These are phyloP conservation scores for Wickerhamiella infanticola DNA, from an alignment of 1,139 yeast species.

Conservation along the genomic window DNA sequence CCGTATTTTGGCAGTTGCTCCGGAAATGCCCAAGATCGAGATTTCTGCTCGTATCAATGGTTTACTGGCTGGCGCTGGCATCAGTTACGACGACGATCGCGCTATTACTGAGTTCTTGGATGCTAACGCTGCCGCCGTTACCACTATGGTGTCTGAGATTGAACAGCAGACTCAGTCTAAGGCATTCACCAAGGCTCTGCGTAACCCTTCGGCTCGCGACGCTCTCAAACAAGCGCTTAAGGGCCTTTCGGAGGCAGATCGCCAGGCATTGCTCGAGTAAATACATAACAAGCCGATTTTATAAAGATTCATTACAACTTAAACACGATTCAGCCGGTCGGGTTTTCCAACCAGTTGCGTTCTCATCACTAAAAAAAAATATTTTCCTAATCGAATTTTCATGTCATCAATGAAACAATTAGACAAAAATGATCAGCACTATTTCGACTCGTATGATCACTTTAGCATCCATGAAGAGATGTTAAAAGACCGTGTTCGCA, in stretches of 20 bases:
- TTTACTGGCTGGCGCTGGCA: constrained; percentile 51
- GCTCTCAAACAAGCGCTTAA: constrained; percentile 50
- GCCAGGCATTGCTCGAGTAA: constrained; percentile 32
- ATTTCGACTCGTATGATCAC: constrained; percentile 89
- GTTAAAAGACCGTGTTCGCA: constrained; percentile 91
- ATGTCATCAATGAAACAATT: not conserved
- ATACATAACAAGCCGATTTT: not conserved
- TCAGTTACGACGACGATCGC: constrained; percentile 57
- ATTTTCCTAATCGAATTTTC: no score
- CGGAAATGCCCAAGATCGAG: constrained; percentile 55
- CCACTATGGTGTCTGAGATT: not conserved
- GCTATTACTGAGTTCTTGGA: constrained; percentile 81
- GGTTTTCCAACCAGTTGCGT: no score
- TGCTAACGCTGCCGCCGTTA: constrained; percentile 6
- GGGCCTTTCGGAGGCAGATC: constrained; percentile 45
- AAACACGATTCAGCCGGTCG: no score
- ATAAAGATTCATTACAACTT: no score
- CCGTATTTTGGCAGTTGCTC: constrained; percentile 52
- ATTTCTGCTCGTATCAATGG: constrained; percentile 75
- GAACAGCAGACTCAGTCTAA: constrained; percentile 5
- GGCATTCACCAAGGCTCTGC: constrained; percentile 5
- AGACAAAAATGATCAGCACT: constrained; percentile 51
- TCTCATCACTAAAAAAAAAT: no score
- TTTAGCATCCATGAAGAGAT: constrained; percentile 97
- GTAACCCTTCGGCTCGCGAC: constrained; percentile 15